Conservation (phyloP, 495 filamentous ascomycete genomes). For the Hypoxylon rickii region DNA sequence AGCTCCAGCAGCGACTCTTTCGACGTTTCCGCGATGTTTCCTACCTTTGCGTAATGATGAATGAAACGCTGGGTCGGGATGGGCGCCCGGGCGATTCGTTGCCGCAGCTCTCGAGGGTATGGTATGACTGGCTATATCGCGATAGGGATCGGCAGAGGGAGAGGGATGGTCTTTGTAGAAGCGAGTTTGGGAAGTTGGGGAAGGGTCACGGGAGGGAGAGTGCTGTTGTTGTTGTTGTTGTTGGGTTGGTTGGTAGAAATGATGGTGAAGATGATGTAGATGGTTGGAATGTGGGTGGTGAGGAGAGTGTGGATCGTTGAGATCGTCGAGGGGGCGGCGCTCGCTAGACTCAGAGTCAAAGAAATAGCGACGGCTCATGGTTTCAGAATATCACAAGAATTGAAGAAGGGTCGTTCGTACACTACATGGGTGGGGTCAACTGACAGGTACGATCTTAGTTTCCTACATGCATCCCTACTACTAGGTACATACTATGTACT, state of each 20-base stretch:
- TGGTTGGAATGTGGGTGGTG: constrained; percentile 23
- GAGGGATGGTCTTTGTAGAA: constrained; percentile 34
- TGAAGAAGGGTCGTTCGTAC: neutral
- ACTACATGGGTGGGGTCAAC: neutral
- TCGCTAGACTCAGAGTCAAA: constrained; percentile 45
- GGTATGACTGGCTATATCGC: constrained; percentile 16
- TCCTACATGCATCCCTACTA: too few species aligned
- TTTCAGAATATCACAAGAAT: constrained; percentile 2
- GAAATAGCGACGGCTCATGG: constrained; percentile 36
- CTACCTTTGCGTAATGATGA: constrained; percentile 45
- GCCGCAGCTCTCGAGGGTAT: constrained; percentile 30
- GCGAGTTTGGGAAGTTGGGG: constrained; percentile 28
- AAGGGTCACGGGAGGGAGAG: constrained; percentile 9
- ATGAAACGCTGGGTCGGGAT: constrained; percentile 50
- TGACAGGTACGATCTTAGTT: neutral
- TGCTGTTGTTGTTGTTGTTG: constrained; percentile 10
- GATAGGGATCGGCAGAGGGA: constrained; percentile 25
- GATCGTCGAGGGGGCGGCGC: constrained; percentile 43
- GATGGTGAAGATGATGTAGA: neutral
- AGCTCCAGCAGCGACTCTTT: constrained; percentile 13
- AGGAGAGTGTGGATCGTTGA: constrained; percentile 18
- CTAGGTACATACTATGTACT: too few species aligned
- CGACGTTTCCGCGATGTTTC: constrained; percentile 39
- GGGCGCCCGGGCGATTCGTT: constrained; percentile 39
- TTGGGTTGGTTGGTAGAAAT: too few species aligned